Conservation (phyloP, 345 rosid species). For the Lepidium didymum region DNA sequence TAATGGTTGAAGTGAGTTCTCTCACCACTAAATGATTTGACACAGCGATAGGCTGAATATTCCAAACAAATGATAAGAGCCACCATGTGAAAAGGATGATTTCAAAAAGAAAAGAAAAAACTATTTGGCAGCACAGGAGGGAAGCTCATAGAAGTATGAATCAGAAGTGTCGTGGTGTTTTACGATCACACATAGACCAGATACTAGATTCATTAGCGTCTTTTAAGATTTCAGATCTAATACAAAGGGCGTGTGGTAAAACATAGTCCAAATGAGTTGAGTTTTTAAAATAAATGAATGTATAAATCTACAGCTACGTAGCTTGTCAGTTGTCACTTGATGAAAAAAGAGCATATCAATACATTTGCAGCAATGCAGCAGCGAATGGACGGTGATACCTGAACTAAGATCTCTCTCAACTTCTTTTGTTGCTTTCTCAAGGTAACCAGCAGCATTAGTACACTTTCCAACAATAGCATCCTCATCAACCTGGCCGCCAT, state of each 20-base stretch:
- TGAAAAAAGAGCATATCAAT: neutral
- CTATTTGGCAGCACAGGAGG: neutral
- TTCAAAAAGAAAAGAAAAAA: neutral
- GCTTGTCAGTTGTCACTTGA: neutral
- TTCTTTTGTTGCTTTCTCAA: conserved; percentile 57
- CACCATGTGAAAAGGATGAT: neutral
- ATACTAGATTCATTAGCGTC: neutral
- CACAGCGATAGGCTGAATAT: neutral
- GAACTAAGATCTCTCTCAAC: conserved; percentile 46
- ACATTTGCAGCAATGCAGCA: conserved; percentile 9
- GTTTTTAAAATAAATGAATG: neutral
- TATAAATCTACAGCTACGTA: neutral
- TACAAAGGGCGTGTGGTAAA: conserved; percentile 3
- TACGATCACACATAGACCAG: neutral
- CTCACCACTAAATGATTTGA: neutral
- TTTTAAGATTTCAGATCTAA: neutral
- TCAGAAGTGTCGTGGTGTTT: neutral
- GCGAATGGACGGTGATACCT: conserved; percentile 40
- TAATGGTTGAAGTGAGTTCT: neutral
- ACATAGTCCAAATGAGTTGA: neutral
- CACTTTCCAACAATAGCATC: conserved; percentile 53
- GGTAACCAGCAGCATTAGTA: conserved; percentile 45
- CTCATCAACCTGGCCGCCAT: conserved; percentile 57
- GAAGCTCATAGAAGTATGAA: neutral
- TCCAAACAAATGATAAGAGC: neutral